phyloP scores from a whole-genome alignment of 176 grass and related monocot genomes.

The Cenchrus fungigraminus region DNA sequence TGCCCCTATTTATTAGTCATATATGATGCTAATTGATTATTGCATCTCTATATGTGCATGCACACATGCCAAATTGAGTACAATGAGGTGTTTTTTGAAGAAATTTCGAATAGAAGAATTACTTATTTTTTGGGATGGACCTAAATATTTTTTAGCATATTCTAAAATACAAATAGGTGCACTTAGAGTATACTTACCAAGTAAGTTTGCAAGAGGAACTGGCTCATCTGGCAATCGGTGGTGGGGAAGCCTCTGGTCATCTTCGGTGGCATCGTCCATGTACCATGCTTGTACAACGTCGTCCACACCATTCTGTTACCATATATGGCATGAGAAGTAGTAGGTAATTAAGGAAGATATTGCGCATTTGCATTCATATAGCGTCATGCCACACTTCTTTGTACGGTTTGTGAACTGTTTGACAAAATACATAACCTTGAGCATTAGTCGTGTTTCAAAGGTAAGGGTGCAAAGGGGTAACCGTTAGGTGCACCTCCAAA shows the following conservation, averaged over 20 bases:
- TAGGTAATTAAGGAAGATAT: not conserved
- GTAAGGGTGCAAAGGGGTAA: no score
- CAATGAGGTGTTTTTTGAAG: no score
- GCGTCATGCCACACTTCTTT: not conserved
- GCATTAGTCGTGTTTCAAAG: no score
- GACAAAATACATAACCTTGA: no score
- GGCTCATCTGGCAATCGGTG: constrained; percentile 54
- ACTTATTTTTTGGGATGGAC: no score
- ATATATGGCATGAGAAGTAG: not conserved
- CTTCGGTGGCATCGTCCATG: constrained; percentile 57
- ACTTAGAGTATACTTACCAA: constrained; percentile 32
- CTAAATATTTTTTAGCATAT: not conserved
- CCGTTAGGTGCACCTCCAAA: no score
- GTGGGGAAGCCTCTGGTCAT: constrained; percentile 69
- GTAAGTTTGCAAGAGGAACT: constrained; percentile 51
- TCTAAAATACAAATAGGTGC: not conserved
- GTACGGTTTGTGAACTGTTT: no score
- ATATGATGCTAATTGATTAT: no score
- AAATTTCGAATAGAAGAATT: no score
- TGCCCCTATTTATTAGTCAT: no score
- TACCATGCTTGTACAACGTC: constrained; percentile 75
- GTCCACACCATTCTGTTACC: constrained; percentile 53
- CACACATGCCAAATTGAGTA: no score
- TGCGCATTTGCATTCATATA: not conserved
- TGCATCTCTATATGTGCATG: no score